Conservation (phyloP, 2,329 filamentous ascomycete species). For the Fusarium sp. region DNA sequence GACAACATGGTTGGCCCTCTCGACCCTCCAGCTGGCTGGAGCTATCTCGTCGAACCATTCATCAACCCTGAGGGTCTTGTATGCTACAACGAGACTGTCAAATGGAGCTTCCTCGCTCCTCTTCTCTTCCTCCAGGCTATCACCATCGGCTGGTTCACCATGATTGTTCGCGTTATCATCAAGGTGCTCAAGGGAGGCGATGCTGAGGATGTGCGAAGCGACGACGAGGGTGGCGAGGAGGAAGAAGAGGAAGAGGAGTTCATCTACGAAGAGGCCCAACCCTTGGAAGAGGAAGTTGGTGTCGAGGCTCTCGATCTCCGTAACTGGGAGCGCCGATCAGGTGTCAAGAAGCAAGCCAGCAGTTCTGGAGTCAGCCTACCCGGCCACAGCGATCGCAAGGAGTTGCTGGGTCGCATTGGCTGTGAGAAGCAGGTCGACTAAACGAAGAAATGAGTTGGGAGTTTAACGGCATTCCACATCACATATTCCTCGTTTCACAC, state of each 20-base stretch:
- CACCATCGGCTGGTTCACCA: conserved; percentile 86
- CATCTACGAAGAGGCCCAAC: conserved; percentile 64
- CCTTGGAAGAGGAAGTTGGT: conserved; percentile 79
- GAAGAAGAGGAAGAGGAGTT: conserved; percentile 68
- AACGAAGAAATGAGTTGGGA: conserved; percentile 31
- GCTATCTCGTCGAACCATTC: conserved; percentile 80
- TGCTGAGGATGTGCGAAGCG: conserved; percentile 88
- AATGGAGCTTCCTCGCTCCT: conserved; percentile 79
- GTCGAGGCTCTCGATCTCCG: conserved; percentile 77
- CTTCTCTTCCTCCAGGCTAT: conserved; percentile 83
- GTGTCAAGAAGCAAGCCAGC: conserved; percentile 64
- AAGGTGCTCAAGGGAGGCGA: conserved; percentile 80
- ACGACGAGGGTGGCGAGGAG: conserved; percentile 77
- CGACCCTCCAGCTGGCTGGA: conserved; percentile 61
- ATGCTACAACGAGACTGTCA: conserved; percentile 81
- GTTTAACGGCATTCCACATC: conserved; percentile 34
- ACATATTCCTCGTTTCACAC: conserved; percentile 26
- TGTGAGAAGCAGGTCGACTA: conserved; percentile 79
- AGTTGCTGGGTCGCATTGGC: conserved; percentile 82
- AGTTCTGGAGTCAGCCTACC: conserved; percentile 73
- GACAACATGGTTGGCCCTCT: conserved; percentile 66
- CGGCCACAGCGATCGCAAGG: conserved; percentile 81
- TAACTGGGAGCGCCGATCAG: conserved; percentile 68
- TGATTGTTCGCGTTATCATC: conserved; percentile 86
- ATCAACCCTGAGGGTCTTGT: conserved; percentile 76